Conservation (phyloP, 169 alveolate species). For the Perkinsus marinus region DNA sequence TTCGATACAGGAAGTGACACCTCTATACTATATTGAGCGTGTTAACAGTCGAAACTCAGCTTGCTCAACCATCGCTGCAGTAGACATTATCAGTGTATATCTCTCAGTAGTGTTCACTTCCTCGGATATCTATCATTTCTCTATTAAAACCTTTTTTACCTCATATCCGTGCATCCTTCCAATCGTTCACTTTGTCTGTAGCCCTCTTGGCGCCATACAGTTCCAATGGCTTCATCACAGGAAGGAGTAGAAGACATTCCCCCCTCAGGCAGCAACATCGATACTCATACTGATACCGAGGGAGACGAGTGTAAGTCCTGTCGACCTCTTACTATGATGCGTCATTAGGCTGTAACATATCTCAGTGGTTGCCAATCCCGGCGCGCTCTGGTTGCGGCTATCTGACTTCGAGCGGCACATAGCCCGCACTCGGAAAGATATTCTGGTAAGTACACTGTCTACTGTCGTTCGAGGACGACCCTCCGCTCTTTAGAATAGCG, state of each 20-base stretch:
- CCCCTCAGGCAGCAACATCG: too few species aligned
- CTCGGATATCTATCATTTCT: too few species aligned
- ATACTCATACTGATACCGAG: not conserved
- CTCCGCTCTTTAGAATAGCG: not conserved
- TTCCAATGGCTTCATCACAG: too few species aligned
- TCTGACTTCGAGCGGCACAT: not conserved
- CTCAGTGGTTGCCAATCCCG: not conserved
- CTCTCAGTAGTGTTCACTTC: too few species aligned
- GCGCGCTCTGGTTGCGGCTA: not conserved
- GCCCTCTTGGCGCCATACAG: too few species aligned
- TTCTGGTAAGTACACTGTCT: not conserved
- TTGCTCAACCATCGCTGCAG: not conserved
- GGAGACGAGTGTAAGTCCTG: not conserved
- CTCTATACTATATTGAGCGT: not conserved
- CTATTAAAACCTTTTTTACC: too few species aligned
- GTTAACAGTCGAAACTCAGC: not conserved
- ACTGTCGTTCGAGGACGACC: not conserved
- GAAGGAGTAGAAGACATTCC: too few species aligned
- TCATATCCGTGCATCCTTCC: too few species aligned
- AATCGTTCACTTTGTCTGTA: too few species aligned
- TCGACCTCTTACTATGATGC: not conserved
- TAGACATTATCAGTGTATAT: not conserved
- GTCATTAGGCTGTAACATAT: not conserved
- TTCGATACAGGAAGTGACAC: too few species aligned
- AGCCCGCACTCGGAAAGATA: not conserved